Percentiles rank a stretch among this genome's conserved stretches.
Evolutionary conservation across 2,329 filamentous ascomycete species (phyloP).

Genomic region (Chrysoporthe deuterocubensis): DNA sequence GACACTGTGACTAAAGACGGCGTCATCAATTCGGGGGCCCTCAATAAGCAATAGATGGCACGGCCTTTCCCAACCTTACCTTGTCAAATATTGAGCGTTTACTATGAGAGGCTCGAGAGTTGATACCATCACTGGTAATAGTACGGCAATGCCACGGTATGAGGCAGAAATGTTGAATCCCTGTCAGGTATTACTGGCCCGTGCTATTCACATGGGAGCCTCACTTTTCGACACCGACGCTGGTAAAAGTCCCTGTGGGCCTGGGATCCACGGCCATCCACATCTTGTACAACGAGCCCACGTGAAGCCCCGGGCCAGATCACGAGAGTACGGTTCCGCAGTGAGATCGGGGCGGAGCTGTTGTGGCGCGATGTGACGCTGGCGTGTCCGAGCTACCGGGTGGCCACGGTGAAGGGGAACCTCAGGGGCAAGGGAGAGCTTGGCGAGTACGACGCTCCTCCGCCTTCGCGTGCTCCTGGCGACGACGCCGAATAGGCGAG

Average conservation of each 20-base stretch:
- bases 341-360: not conserved
- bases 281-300: not conserved
- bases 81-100: not conserved
- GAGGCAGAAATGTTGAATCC: no score
- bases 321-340: no score
- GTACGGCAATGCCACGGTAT: no score
- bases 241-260: no score
- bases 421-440: not conserved
- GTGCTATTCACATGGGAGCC: no score
- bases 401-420: not conserved
- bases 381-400: not conserved
- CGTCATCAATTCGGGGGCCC: not conserved
- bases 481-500: not conserved
- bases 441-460: not conserved
- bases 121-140: no score
- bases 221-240: no score
- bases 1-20: not conserved
- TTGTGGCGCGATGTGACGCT: not conserved
- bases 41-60: not conserved
- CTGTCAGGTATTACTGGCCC: no score
- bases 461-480: not conserved
- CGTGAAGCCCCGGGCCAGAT: no score
- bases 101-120: no score
- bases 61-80: not conserved
- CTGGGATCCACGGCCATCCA: no score